Evolutionary conservation across 148 eudicot genomes (phyloP), one percentile per base, ranked within the genome.

Genomic region (Persicaria tinctoria): DNA sequence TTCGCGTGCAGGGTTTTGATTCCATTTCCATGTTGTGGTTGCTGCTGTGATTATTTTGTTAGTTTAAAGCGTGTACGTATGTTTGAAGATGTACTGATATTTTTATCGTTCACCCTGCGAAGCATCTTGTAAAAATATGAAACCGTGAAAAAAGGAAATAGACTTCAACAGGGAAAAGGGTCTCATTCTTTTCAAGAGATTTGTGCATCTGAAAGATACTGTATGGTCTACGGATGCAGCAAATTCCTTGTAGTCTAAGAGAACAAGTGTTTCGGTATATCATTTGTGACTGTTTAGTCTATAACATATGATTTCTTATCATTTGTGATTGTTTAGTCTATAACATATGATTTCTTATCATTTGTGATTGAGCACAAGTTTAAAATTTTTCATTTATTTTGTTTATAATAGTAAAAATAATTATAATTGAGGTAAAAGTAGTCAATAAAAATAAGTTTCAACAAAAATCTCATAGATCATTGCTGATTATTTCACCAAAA

Each of bases 11-110:
- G 77, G 77, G 70, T 44, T 80, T 41, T 82, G 87, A 38, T 23
- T 82, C 87, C 4, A 76, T 87, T n/a, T 75, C 74, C 77, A 44
- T 83, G 63, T 4, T 74, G 18, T 53, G 64, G 76, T 44, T 55
- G 50, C 41, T 75, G 69, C 56, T 59, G 41, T 45, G 60, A 62
- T 57, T 62, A 53, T 60, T 75, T 60, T 16, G 60, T 46, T 75
- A 75, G 70, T 60, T 47, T 47, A 4, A 48, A 75, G 69, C 70
- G n/a, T 75, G 77, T 59, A 57, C 63, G 69, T 75, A 45, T 60
- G 69, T 62, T 57, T 75, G 69, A 46, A 59, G 53, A 47, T 75
- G 47, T 62, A 9, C 45, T 32, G 69, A 75, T 75, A 62, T 70
- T 32, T 70, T 32, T 32, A 32, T 74, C 50, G 48, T 32, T 51